phyloP scores from a whole-genome alignment of 495 filamentous ascomycete species.

The Amphirosellinia nigrospora region DNA sequence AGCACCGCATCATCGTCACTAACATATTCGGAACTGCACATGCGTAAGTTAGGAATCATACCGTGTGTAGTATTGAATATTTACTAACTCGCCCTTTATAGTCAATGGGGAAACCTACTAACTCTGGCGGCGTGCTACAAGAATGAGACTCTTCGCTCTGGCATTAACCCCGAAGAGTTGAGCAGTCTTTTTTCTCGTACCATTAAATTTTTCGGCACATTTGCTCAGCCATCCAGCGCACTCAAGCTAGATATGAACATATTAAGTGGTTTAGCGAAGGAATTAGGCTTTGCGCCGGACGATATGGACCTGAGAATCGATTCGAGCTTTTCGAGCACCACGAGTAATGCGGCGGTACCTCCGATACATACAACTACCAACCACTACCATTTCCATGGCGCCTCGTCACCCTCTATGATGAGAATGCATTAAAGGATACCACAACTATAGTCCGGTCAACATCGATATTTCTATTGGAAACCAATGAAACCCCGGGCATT shows the following conservation, averaged over 20 bases:
- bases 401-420: constrained; percentile 27
- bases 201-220: constrained; percentile 69
- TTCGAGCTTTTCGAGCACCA: constrained; percentile 55
- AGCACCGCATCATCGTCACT: constrained; percentile 78
- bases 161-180: constrained; percentile 59
- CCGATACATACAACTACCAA: constrained; percentile 30
- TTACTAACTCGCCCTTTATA: constrained; percentile 44
- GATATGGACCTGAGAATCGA: constrained; percentile 33
- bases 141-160: constrained; percentile 59
- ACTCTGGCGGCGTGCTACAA: constrained; percentile 80
- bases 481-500: not conserved
- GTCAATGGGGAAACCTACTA: constrained; percentile 96
- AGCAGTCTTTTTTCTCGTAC: constrained; percentile 64
- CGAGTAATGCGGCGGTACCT: constrained; percentile 40
- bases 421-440: constrained; percentile 27
- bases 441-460: constrained; percentile 11
- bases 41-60: constrained; percentile 71
- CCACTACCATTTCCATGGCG: constrained; percentile 24
- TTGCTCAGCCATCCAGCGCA: constrained; percentile 68
- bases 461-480: not conserved
- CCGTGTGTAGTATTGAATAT: not conserved
- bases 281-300: constrained; percentile 47
- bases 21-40: constrained; percentile 96
- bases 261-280: constrained; percentile 64
- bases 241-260: constrained; percentile 71